Evolutionary conservation across 176 grass and related monocot genomes (phyloP), one percentile per base, ranked within the genome.

Genomic region (Poa pratensis): DNA sequence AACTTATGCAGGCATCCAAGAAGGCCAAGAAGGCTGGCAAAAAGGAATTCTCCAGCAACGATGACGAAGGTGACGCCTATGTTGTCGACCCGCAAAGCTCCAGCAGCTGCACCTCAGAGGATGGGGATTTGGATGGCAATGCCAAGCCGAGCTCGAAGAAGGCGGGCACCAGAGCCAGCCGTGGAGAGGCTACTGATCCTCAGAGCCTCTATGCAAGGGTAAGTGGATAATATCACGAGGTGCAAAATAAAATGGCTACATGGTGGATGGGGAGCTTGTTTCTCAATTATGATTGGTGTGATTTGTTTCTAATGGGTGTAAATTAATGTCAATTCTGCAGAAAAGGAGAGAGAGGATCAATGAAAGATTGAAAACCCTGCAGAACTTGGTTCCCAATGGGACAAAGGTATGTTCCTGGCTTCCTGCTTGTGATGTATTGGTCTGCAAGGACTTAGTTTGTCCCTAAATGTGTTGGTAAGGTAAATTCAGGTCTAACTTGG

Each of bases 291-390:
- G 67, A 82, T 74, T 84, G 14, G 17, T 77, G 16, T n/a, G 82
- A 64, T 63, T 64, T 26, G 15, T 62, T 51, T 50, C 70, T 73
- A 7, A 73, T 27, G 0, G 3, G 22, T 49, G 71, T 28, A 74
- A 27, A 50, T 74, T 17, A 70, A 49, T 60, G 6, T 80, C 2
- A 50, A 80, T 87, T 90, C 50, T 85, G 80, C 91, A 98, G 96
- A 98, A 95, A 58, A 92, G 96, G 84, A 95, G 96, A 90, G 96
- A 98, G 77, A 95, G 92, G 86, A 98, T 98, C 88, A 98, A 98
- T 55, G 89, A 93, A 78, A 95, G 91, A 84, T 3, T 98, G 81
- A 95, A 60, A 81, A 94, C 88, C 64, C 82, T 98, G 67, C 96
- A 98, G 82, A 90, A 89, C 61, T 74, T 98, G 88, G 93, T 95